These are phyloP conservation scores for Ceratobasidium sp. DNA, from an alignment of 1,284 basidiomycete genomes.

Conservation along the genomic window DNA sequence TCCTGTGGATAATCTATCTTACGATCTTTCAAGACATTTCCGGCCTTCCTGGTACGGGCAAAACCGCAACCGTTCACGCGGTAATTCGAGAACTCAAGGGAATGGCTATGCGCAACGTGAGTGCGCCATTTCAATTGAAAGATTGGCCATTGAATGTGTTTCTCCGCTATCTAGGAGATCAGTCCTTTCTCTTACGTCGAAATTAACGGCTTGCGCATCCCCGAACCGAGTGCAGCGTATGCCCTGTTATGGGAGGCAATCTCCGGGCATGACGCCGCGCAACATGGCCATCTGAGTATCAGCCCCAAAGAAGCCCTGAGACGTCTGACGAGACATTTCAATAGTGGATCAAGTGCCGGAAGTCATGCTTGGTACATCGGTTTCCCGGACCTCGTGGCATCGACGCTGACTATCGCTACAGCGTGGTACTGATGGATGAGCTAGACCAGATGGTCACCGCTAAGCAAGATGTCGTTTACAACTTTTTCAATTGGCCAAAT, in stretches of 20 bases:
- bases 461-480: constrained; percentile 98
- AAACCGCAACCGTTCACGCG: constrained; percentile 96
- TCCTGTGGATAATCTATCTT: constrained; percentile 1
- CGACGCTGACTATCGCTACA: constrained; percentile 49
- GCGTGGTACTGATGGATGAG: constrained; percentile 97
- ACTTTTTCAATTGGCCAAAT: constrained; percentile 99
- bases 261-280: constrained; percentile 70
- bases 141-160: not conserved
- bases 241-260: constrained; percentile 88
- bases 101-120: constrained; percentile 80
- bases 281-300: constrained; percentile 68
- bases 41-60: constrained; percentile 97
- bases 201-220: constrained; percentile 95
- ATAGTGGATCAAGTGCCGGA: constrained; percentile 50
- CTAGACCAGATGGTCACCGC: constrained; percentile 94
- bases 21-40: constrained; percentile 77
- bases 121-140: constrained; percentile 43
- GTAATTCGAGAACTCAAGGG: constrained; percentile 87
- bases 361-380: constrained; percentile 42
- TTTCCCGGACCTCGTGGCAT: not conserved
- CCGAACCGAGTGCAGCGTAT: constrained; percentile 88
- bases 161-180: constrained; percentile 66
- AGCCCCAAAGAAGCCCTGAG: constrained; percentile 76
- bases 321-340: constrained; percentile 68
- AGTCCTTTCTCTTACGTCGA: constrained; percentile 97